phyloP scores from a whole-genome alignment of 2,329 filamentous ascomycete species.

The Saccharata proteae region DNA sequence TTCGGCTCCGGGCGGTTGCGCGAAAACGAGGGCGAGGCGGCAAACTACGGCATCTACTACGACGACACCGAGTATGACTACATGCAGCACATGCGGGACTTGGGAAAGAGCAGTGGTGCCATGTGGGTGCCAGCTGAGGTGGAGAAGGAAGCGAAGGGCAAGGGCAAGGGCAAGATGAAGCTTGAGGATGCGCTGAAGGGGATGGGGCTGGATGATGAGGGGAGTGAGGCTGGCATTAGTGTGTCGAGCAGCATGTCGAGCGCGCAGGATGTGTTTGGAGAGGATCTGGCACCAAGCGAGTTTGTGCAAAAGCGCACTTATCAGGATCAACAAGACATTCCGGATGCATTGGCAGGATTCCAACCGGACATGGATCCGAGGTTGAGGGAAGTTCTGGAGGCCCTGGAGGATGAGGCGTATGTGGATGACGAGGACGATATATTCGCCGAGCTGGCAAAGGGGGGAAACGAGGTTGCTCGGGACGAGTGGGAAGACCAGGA shows the following conservation, averaged over 20 bases:
- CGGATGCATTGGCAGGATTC: conserved; percentile 84
- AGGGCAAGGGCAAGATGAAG: conserved; percentile 60
- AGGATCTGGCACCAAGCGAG: conserved; percentile 66
- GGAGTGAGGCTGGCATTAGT: conserved; percentile 31
- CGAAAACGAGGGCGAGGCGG: conserved; percentile 90
- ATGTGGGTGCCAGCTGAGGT: conserved; percentile 70
- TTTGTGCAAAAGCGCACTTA: conserved; percentile 69
- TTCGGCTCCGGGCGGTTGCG: conserved; percentile 57
- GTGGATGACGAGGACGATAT: conserved; percentile 78
- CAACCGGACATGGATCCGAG: conserved; percentile 97
- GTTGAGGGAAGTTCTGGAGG: conserved; percentile 80
- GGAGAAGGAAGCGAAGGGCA: conserved; percentile 48
- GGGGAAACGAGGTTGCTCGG: conserved; percentile 61
- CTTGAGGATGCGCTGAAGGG: conserved; percentile 69
- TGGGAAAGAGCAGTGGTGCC: conserved; percentile 52
- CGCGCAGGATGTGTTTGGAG: conserved; percentile 49
- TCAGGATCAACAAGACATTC: conserved; percentile 84
- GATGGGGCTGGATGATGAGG: conserved; percentile 28
- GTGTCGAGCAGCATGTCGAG: conserved; percentile 25
- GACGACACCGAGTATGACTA: conserved; percentile 97
- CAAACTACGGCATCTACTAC: conserved; percentile 84
- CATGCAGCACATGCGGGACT: conserved; percentile 94
- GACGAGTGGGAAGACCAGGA: conserved; percentile 56
- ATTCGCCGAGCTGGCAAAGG: conserved; percentile 60
- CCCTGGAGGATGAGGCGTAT: conserved; percentile 88